phyloP scores from a whole-genome alignment of 2,329 filamentous ascomycete genomes.

The Coleophoma eucalyptorum region DNA sequence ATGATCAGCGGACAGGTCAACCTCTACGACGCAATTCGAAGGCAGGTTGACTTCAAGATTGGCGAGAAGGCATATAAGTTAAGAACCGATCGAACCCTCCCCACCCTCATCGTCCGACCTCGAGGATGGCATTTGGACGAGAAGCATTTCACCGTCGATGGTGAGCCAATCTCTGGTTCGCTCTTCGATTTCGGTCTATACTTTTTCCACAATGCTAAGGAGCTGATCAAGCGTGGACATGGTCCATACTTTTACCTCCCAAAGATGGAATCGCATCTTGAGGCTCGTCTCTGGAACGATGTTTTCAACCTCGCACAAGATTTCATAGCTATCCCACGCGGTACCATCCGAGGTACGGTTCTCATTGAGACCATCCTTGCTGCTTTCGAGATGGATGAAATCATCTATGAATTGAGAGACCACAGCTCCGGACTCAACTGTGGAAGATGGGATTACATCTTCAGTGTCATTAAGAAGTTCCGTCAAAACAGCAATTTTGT shows the following conservation, averaged over 20 bases:
- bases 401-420: conserved; percentile 97
- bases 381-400: conserved; percentile 99
- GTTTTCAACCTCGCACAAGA: conserved; percentile 95
- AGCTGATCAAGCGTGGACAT: conserved; percentile 77
- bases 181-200: conserved; percentile 98
- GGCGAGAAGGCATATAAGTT: conserved; percentile 97
- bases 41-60: conserved; percentile 93
- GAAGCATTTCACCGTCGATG: conserved; percentile 95
- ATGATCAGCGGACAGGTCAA: conserved; percentile 99
- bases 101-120: conserved; percentile 90
- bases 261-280: conserved; percentile 97
- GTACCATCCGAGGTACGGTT: conserved; percentile 91
- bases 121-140: conserved; percentile 98
- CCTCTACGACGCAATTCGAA: conserved; percentile 91
- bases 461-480: conserved; percentile 99
- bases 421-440: conserved; percentile 97
- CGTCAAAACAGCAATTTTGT: conserved; percentile 91
- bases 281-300: conserved; percentile 97
- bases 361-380: conserved; percentile 97
- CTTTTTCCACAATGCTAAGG: conserved; percentile 96
- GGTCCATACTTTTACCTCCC: conserved; percentile 98
- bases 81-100: conserved; percentile 79
- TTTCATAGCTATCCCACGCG: conserved; percentile 81
- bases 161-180: conserved; percentile 86
- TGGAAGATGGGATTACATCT: conserved; percentile 99